phyloP scores from a whole-genome alignment of 345 rosid species.

The Boechera stricta region DNA sequence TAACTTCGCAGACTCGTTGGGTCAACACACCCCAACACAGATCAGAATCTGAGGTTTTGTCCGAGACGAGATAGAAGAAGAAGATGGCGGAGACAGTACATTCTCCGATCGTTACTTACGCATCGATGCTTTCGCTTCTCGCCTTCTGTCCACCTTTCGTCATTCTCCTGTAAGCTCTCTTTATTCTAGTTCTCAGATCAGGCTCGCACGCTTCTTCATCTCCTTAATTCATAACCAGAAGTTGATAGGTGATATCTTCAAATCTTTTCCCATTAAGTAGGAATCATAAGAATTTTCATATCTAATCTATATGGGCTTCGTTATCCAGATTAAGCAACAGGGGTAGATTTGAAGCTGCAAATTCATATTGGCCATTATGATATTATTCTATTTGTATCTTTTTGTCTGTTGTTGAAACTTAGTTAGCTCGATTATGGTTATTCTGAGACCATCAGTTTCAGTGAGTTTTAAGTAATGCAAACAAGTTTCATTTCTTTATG shows the following conservation, averaged over 20 bases:
- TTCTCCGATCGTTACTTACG: conserved; percentile 76
- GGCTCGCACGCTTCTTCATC: background rate
- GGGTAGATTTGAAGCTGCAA: background rate
- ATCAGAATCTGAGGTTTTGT: conserved; percentile 27
- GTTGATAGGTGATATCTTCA: background rate
- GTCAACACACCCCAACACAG: conserved; percentile 2
- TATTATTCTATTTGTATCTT: background rate
- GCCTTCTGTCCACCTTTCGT: conserved; percentile 92
- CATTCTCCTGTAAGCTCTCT: conserved; percentile 71
- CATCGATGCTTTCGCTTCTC: conserved; percentile 83
- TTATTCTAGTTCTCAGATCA: conserved; percentile 20
- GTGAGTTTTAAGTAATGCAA: conserved; percentile 6
- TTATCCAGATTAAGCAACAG: background rate
- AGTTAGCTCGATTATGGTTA: background rate
- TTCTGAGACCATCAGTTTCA: background rate
- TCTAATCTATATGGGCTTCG: too few species aligned
- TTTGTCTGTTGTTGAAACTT: background rate
- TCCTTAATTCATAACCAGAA: background rate
- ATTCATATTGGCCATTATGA: background rate
- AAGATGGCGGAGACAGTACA: conserved; percentile 69
- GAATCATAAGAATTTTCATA: background rate
- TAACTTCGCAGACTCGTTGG: conserved; percentile 35
- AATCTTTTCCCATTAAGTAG: background rate
- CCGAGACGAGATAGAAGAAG: conserved; percentile 2
- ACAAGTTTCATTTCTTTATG: background rate